Percentiles rank a stretch among this genome's conserved stretches.
phyloP scores from a whole-genome alignment of 805 yeast genomes.

The Wickerhamia fluorescens region DNA sequence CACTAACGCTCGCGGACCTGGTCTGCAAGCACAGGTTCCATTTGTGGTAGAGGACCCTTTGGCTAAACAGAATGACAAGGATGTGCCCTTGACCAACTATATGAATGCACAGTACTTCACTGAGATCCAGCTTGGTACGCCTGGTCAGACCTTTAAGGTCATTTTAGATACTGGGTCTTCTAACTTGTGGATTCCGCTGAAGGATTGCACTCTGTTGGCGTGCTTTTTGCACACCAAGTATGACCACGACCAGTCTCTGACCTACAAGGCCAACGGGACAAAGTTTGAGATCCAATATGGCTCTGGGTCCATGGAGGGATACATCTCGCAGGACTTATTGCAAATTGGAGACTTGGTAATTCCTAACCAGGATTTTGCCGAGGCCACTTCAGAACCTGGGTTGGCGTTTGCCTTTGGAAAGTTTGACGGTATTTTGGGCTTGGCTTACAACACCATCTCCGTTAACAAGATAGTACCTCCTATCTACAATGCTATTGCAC shows the following conservation, averaged over 20 bases:
- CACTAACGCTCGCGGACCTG: slow-evolving; percentile 4
- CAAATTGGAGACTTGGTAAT: slow-evolving; percentile 78
- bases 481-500: slow-evolving; percentile 76
- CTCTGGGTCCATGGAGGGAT: slow-evolving; percentile 89
- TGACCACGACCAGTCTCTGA: slow-evolving; percentile 73
- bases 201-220: slow-evolving; percentile 87
- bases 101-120: slow-evolving; percentile 95
- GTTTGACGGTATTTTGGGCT: slow-evolving; percentile 95
- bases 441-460: slow-evolving; percentile 87
- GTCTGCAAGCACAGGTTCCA: slow-evolving; percentile 33
- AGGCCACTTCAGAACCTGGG: slow-evolving; percentile 96
- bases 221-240: slow-evolving; percentile 92
- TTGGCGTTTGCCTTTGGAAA: slow-evolving; percentile 97
- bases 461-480: slow-evolving; percentile 92
- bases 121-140: slow-evolving; percentile 86
- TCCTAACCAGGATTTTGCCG: slow-evolving; percentile 90
- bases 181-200: slow-evolving; percentile 93
- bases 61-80: slow-evolving; percentile 15
- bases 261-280: slow-evolving; percentile 83
- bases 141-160: slow-evolving; percentile 89
- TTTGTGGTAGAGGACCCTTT: slow-evolving; percentile 17
- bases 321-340: slow-evolving; percentile 78
- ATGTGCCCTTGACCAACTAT: slow-evolving; percentile 86
- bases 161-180: slow-evolving; percentile 95
- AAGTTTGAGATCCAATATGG: slow-evolving; percentile 86